A percentile compares a stretch with the other conserved stretches of the same genome.
Evolutionary conservation across 768 basidiomycete species (phyloP).

Genomic region (Lactarius akahatsu): DNA sequence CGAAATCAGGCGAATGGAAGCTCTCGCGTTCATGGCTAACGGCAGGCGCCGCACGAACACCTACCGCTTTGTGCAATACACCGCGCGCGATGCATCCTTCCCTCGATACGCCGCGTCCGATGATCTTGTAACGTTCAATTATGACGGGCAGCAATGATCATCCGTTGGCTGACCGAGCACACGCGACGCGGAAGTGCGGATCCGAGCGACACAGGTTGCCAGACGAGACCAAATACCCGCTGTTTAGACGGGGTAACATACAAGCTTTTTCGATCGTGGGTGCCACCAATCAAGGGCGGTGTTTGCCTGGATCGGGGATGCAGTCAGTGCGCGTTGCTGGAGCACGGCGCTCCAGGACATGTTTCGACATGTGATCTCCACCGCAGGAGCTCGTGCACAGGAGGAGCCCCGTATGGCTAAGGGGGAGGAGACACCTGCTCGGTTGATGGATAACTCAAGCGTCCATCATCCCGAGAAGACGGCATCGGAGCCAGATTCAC

Average conservation of each 20-base stretch:
- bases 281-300: neutral
- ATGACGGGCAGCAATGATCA: neutral
- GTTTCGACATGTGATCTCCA: conserved; percentile 18
- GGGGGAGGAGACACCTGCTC: neutral
- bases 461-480: conserved; percentile 1
- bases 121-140: conserved; percentile 3
- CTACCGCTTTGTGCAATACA: neutral
- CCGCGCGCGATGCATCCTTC: neutral
- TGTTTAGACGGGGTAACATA: neutral
- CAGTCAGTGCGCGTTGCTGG: conserved; percentile 19
- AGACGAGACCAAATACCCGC: neutral
- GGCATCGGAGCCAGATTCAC: neutral
- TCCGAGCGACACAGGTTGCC: neutral
- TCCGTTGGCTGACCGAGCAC: neutral
- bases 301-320: neutral
- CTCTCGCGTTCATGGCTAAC: neutral
- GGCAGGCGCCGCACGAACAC: neutral
- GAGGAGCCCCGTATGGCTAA: conserved; percentile 3
- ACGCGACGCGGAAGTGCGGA: neutral
- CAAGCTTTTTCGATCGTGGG: neutral
- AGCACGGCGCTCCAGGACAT: neutral
- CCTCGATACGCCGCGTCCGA: conserved; percentile 5
- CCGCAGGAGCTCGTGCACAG: neutral
- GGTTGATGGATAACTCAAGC: neutral
- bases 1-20: conserved; percentile 6